Evolutionary conservation across 2,329 filamentous ascomycete genomes (phyloP).

Genomic region (Cryphonectria japonica): DNA sequence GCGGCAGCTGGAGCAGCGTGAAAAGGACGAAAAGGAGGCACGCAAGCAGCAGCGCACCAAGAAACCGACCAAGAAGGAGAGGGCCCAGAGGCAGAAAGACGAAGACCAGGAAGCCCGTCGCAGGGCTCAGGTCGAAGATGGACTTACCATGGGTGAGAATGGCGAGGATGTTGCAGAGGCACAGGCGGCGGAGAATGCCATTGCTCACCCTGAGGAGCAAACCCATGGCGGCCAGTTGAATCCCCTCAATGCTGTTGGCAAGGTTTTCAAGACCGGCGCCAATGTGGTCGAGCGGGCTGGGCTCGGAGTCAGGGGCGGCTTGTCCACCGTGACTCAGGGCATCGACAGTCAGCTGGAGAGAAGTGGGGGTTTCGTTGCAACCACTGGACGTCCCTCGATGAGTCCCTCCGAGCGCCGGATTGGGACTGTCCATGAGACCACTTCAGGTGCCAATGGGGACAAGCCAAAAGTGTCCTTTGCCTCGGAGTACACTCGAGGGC

Average conservation of each 20-base stretch:
- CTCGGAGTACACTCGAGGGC: conserved; percentile 41
- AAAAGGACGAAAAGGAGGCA: conserved; percentile 66
- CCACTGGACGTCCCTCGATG: conserved; percentile 31
- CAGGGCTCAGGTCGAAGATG: conserved; percentile 54
- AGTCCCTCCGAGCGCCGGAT: conserved; percentile 33
- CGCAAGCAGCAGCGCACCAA: conserved; percentile 57
- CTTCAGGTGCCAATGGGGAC: conserved; percentile 37
- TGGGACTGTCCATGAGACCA: conserved; percentile 19
- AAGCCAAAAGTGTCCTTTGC: conserved; percentile 41
- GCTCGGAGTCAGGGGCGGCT: conserved; percentile 49
- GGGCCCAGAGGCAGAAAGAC: conserved; percentile 48
- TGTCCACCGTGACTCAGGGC: conserved; percentile 52
- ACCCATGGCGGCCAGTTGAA: conserved; percentile 21
- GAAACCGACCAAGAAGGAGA: conserved; percentile 56
- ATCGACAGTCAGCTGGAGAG: conserved; percentile 58
- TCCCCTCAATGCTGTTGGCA: conserved; percentile 49
- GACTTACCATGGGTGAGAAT: conserved; percentile 56
- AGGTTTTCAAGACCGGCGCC: conserved; percentile 53
- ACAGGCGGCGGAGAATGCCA: conserved; percentile 36
- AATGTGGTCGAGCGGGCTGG: conserved; percentile 48
- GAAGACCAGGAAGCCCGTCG: conserved; percentile 55
- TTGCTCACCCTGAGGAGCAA: conserved; percentile 34
- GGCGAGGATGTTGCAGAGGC: conserved; percentile 50
- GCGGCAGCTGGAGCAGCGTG: conserved; percentile 70
- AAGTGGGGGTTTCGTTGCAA: conserved; percentile 57